phyloP scores from a whole-genome alignment of 768 basidiomycete genomes.

The Fomitopsis pulvina region DNA sequence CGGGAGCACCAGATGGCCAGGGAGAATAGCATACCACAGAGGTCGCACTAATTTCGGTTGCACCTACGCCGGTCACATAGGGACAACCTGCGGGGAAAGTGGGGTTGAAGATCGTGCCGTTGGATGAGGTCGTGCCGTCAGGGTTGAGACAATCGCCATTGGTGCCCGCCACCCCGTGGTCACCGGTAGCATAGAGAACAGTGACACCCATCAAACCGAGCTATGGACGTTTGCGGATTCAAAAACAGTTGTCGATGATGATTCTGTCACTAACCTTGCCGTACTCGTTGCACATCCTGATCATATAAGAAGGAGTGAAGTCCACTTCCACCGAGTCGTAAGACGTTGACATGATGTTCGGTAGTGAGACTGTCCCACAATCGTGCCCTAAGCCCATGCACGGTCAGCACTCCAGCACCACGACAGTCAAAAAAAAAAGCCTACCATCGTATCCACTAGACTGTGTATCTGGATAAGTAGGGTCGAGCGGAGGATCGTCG shows the following conservation, averaged over 20 bases:
- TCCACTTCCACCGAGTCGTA: constrained; percentile 32
- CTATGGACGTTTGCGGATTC: too few relatives aligned
- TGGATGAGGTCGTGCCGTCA: constrained; percentile 15
- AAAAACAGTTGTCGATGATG: constrained; percentile 12
- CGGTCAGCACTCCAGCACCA: too few relatives aligned
- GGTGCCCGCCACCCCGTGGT: constrained; percentile 36
- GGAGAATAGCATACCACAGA: constrained; percentile 20
- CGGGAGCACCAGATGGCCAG: not conserved
- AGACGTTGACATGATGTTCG: constrained; percentile 35
- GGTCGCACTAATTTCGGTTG: constrained; percentile 29
- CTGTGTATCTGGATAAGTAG: constrained; percentile 33
- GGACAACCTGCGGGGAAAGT: constrained; percentile 32
- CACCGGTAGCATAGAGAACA: constrained; percentile 38
- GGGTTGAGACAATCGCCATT: constrained; percentile 26
- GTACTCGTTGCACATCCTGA: constrained; percentile 38
- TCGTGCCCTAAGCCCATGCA: too few relatives aligned
- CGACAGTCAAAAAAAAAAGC: constrained; percentile 3
- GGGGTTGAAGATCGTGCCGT: constrained; percentile 21
- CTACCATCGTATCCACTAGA: constrained; percentile 33
- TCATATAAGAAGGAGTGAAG: constrained; percentile 28
- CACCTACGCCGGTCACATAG: constrained; percentile 32
- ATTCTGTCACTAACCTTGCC: constrained; percentile 24
- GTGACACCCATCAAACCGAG: constrained; percentile 29
- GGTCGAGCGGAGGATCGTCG: constrained; percentile 31
- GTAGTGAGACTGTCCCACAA: constrained; percentile 29